Conservation (phyloP, 2,329 filamentous ascomycete species). For the Venturia nashicola region DNA sequence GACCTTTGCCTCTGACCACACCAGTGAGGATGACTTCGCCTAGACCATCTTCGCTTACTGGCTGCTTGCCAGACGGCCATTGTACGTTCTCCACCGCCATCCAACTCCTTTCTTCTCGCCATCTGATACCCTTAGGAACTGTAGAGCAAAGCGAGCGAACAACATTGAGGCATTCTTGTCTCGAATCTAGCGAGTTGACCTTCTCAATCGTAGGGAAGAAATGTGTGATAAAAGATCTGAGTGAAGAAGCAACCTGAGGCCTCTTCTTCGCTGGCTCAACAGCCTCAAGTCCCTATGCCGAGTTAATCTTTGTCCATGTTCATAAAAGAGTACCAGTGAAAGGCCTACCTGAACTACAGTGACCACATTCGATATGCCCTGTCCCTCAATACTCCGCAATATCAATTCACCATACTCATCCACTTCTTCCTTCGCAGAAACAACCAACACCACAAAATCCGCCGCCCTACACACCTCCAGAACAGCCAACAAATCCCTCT, state of each 20-base stretch:
- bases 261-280: conserved; percentile 71
- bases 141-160: conserved; percentile 85
- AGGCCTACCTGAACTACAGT: conserved; percentile 54
- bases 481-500: conserved; percentile 61
- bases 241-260: conserved; percentile 62
- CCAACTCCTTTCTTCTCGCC: conserved; percentile 93
- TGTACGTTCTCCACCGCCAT: conserved; percentile 76
- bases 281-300: conserved; percentile 48
- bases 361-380: conserved; percentile 88
- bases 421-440: conserved; percentile 74
- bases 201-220: conserved; percentile 92
- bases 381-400: conserved; percentile 76
- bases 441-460: conserved; percentile 79
- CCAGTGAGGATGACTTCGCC: conserved; percentile 67
- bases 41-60: conserved; percentile 34
- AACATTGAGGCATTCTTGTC: conserved; percentile 83
- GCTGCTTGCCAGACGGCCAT: conserved; percentile 45
- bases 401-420: conserved; percentile 77
- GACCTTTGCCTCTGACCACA: conserved; percentile 68
- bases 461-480: conserved; percentile 79
- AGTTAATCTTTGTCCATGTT: neutral
- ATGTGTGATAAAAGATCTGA: conserved; percentile 87
- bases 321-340: neutral
- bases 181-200: conserved; percentile 73
- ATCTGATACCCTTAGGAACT: conserved; percentile 84